phyloP scores from a whole-genome alignment of 805 yeast species.

The Metschnikowia proteae region DNA sequence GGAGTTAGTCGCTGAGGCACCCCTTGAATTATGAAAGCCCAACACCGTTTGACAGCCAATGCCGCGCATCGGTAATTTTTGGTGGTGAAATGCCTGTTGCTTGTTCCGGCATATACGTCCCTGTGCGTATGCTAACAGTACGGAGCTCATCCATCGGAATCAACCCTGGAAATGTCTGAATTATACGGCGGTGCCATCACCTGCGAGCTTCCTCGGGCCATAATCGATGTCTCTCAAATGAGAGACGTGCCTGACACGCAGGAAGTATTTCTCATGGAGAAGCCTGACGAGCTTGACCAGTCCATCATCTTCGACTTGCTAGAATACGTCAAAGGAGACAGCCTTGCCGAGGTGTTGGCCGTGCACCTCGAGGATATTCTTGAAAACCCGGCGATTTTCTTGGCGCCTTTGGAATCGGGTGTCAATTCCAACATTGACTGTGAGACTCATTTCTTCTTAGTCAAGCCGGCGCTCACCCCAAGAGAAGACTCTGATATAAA shows the following conservation, averaged over 20 bases:
- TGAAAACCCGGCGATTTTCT: conserved; percentile 20
- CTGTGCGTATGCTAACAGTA: background rate
- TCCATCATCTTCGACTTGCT: conserved; percentile 64
- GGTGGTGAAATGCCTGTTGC: background rate
- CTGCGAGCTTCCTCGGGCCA: conserved; percentile 52
- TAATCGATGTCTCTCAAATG: conserved; percentile 72
- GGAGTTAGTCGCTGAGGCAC: no score
- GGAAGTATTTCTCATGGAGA: conserved; percentile 71
- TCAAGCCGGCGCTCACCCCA: conserved; percentile 17
- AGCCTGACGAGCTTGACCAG: conserved; percentile 37
- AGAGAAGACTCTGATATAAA: conserved; percentile 13
- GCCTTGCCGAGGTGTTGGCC: conserved; percentile 41
- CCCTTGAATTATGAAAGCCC: no score
- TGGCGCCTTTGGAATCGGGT: conserved; percentile 18
- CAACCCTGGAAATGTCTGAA: background rate
- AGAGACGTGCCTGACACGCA: conserved; percentile 92
- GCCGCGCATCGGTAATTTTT: no score
- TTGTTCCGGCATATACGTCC: background rate
- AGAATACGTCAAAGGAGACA: conserved; percentile 43
- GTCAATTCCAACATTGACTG: conserved; percentile 8
- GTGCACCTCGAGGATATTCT: conserved; percentile 56
- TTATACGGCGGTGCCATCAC: conserved; percentile 72
- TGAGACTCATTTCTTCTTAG: conserved; percentile 16
- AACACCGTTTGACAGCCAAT: no score
- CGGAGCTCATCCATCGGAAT: background rate